Conservation (phyloP, 805 yeast genomes). For the Metschnikowia continentalis region DNA sequence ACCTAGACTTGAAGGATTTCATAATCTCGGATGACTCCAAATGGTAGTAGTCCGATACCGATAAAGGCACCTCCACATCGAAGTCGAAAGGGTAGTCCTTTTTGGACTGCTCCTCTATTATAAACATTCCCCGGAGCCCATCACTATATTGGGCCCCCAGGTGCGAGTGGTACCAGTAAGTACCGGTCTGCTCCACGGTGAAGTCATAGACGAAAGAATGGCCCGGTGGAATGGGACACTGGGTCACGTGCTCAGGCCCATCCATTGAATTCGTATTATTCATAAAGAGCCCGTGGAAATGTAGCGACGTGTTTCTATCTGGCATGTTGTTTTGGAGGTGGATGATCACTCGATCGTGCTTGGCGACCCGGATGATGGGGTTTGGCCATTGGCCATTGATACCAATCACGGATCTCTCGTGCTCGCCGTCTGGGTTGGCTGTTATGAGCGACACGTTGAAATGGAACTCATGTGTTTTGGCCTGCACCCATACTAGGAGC, state of each 20-base stretch:
- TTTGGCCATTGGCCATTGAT: slow-evolving; percentile 49
- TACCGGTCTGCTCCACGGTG: slow-evolving; percentile 18
- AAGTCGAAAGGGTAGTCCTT: slow-evolving; percentile 47
- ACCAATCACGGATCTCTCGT: slow-evolving; percentile 50
- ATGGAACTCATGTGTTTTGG: slow-evolving; percentile 29
- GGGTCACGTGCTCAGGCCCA: slow-evolving; percentile 45
- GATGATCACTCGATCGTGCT: slow-evolving; percentile 38
- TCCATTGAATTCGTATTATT: slow-evolving; percentile 38
- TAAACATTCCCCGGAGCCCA: slow-evolving; percentile 66
- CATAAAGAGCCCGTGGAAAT: slow-evolving; percentile 45
- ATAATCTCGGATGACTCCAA: slow-evolving; percentile 44
- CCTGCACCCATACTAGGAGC: slow-evolving; percentile 9
- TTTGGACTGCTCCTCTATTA: slow-evolving; percentile 51
- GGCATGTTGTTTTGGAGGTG: slow-evolving; percentile 31
- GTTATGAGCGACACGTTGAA: slow-evolving; percentile 36
- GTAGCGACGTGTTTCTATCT: slow-evolving; percentile 37
- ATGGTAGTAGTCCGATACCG: slow-evolving; percentile 65
- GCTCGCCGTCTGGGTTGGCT: slow-evolving; percentile 56
- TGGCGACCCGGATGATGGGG: slow-evolving; percentile 36
- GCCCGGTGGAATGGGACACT: slow-evolving; percentile 44
- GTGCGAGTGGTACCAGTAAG: slow-evolving; percentile 75
- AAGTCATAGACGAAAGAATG: slow-evolving; percentile 36
- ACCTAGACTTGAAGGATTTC: slow-evolving; percentile 51
- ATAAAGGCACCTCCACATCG: slow-evolving; percentile 58
- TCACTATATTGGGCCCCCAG: slow-evolving; percentile 74